Evolutionary conservation across 495 filamentous ascomycete genomes (phyloP).

Genomic region (Cetradonia linearis): DNA sequence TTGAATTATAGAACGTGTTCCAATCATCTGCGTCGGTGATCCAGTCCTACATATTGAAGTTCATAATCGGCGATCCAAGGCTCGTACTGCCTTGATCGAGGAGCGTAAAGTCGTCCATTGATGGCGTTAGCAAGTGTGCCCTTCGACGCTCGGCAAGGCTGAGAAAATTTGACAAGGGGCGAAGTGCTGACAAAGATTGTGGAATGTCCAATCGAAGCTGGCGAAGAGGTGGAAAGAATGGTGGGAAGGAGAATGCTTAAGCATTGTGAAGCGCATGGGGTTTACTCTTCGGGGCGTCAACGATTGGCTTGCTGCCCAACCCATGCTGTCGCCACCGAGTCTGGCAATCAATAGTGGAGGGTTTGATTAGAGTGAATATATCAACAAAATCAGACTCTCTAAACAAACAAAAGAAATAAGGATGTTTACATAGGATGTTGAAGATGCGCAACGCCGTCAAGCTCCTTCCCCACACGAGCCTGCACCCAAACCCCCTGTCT

Average conservation of each 20-base stretch:
- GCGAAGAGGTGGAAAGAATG: background rate
- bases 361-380: too few relatives aligned
- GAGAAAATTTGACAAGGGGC: background rate
- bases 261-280: background rate
- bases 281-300: background rate
- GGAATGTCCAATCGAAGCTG: background rate
- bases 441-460: too few relatives aligned
- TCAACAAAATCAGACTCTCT: too few relatives aligned
- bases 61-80: background rate
- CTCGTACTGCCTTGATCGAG: background rate
- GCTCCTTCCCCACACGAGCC: too few relatives aligned
- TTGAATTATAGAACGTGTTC: background rate
- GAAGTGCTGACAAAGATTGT: background rate
- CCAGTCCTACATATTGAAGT: background rate
- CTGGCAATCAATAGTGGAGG: too few relatives aligned
- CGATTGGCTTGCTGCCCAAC: too few relatives aligned
- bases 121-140: background rate
- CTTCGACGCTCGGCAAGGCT: background rate
- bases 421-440: too few relatives aligned
- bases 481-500: too few relatives aligned
- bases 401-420: too few relatives aligned
- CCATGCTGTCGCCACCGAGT: too few relatives aligned
- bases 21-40: background rate
- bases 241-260: background rate
- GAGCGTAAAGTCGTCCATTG: background rate